phyloP scores from a whole-genome alignment of 495 filamentous ascomycete species.

The Neurospora intermedia region DNA sequence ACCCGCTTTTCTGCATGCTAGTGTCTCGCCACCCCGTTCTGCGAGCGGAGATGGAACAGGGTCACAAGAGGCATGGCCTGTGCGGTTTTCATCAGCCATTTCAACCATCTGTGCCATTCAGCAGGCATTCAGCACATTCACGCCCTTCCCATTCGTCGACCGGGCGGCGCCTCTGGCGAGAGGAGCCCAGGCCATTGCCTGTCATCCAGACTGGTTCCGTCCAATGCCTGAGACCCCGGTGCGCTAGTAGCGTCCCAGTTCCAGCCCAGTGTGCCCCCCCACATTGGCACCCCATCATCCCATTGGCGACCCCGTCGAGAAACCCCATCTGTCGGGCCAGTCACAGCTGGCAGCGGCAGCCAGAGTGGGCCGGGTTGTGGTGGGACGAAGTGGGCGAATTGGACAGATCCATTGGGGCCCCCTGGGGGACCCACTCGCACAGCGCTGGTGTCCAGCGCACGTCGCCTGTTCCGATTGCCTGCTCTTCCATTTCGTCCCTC shows the following conservation, averaged over 20 bases:
- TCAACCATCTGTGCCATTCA: not conserved
- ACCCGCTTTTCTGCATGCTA: constrained; percentile 15
- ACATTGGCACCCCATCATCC: not conserved
- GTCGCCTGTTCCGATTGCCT: constrained; percentile 31
- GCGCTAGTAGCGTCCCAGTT: constrained; percentile 22
- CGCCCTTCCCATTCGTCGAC: not conserved
- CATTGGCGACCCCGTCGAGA: not conserved
- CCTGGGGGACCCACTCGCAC: constrained; percentile 6
- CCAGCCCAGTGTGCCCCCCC: constrained; percentile 5
- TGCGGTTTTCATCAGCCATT: constrained; percentile 6
- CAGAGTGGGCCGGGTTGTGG: not conserved
- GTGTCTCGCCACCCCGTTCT: constrained; percentile 22
- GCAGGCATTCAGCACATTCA: not conserved
- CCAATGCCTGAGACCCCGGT: constrained; percentile 11
- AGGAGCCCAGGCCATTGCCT: constrained; percentile 11
- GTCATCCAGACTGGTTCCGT: constrained; percentile 22
- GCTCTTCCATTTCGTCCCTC: constrained; percentile 19
- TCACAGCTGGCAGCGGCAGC: not conserved
- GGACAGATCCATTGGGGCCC: not conserved
- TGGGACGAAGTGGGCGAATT: not conserved
- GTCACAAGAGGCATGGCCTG: constrained; percentile 12
- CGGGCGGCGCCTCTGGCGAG: not conserved
- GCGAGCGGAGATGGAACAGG: constrained; percentile 8
- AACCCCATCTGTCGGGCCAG: not conserved
- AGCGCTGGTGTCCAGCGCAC: constrained; percentile 21